Evolutionary conservation across 2,329 filamentous ascomycete genomes (phyloP), one percentile per base, ranked within the genome.

Genomic region (Beauveria australis): DNA sequence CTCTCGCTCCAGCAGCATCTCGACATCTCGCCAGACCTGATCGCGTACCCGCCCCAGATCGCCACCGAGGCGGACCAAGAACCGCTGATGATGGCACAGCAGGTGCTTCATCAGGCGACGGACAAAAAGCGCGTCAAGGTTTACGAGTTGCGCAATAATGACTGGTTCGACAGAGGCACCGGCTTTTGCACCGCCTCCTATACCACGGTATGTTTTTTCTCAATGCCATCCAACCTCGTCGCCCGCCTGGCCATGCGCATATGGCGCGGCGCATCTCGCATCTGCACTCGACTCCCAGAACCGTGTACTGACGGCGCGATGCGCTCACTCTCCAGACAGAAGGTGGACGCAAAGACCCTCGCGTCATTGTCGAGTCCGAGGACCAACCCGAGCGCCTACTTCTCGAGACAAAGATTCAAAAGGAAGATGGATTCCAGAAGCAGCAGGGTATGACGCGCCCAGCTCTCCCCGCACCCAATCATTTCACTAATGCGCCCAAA

Each of bases 111-210:
- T 83, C 82, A 81, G 78, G 77, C 80, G 74, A 81, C 81, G 74
- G 84, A 87, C 70, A 85, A 81, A 77, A 86, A 83, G 75, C 83
- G 94, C 81, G 94, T 97, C 76, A 99, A 99, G 81, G 94, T 99
- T 73, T 99, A 99, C 76, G 94, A 97, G 80, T 84, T 99, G 70
- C 91, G 91, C 75, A 92, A 96, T 78, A 96, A 96, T 82, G 94
- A 97, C 85, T 99, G 94, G 94, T 97, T 93, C 73, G 94, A 99
- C 77, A 84, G 93, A 70, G 94, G 94, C 65, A 99, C 94, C 53
- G 94, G 94, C 64, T 97, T 97, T 75, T 97, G 94, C 74, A 90
- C 86, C 63, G 92, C 92, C 53, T 82, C 86, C 65, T 84, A 89
- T 65, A 77, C 87, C 65, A 82, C 86, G 73, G 89, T 94, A 84